Conservation (phyloP, 345 rosid species). For the Populus nigra region DNA sequence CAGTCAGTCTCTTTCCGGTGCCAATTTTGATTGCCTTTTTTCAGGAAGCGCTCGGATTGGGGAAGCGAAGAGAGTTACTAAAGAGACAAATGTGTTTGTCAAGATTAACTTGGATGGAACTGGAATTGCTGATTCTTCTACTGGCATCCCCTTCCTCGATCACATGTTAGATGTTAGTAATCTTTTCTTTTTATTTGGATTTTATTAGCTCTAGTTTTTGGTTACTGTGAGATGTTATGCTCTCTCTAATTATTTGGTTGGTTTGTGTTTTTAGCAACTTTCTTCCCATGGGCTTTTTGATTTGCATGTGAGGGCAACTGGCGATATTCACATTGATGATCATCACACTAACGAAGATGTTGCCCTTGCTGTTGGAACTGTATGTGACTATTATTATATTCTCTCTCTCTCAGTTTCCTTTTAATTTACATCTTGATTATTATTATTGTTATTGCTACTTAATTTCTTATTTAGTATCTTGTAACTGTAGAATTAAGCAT, state of each 20-base stretch:
- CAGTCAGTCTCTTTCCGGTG: background rate
- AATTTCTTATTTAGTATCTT: background rate
- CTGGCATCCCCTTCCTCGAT: conserved; percentile 84
- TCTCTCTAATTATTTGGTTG: background rate
- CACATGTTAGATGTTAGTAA: conserved; percentile 78
- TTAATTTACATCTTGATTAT: background rate
- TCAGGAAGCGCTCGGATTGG: conserved; percentile 48
- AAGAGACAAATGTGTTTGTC: conserved; percentile 78
- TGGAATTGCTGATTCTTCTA: conserved; percentile 69
- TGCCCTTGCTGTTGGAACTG: conserved; percentile 93
- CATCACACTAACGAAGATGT: conserved; percentile 93
- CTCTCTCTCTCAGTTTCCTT: background rate
- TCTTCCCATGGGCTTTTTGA: conserved; percentile 92
- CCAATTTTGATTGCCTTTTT: background rate
- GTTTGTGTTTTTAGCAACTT: conserved; percentile 59
- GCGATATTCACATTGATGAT: conserved; percentile 89
- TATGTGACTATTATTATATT: background rate
- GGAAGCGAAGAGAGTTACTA: conserved; percentile 76
- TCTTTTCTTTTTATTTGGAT: background rate
- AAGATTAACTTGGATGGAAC: conserved; percentile 78
- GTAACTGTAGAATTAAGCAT: background rate
- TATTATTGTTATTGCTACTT: background rate
- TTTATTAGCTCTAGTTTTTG: background rate
- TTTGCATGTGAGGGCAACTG: conserved; percentile 81
- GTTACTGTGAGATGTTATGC: background rate